A percentile compares a stretch with the other conserved stretches of the same genome.
phyloP scores from a whole-genome alignment of 2,329 filamentous ascomycete species.

The Bipolaris oryzae region DNA sequence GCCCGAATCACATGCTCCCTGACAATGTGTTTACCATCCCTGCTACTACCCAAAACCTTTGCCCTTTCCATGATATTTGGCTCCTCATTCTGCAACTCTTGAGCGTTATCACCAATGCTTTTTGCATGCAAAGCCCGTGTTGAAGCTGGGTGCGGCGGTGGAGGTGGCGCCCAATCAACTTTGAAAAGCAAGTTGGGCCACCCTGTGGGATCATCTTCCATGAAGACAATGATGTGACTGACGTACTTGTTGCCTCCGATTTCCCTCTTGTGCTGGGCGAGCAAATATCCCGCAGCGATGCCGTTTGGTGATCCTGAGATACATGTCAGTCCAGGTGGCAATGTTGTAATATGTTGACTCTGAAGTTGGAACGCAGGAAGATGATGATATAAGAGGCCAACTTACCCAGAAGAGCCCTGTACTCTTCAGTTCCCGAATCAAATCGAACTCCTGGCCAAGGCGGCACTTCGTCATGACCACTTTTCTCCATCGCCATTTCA shows the following conservation, averaged over 20 bases:
- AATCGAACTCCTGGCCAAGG: background rate
- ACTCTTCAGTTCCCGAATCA: background rate
- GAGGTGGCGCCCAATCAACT: background rate
- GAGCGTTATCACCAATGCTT: too few relatives aligned
- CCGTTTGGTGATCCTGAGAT: conserved; percentile 5
- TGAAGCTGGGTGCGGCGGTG: background rate
- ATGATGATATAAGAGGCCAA: background rate
- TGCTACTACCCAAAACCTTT: background rate
- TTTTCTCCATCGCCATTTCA: background rate
- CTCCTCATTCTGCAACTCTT: background rate
- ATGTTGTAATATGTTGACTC: background rate
- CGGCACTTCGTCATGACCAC: background rate
- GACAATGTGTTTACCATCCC: conserved; percentile 8
- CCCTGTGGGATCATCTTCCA: background rate
- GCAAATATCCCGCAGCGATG: conserved; percentile 2
- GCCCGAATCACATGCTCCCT: conserved; percentile 10
- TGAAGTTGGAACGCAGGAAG: background rate
- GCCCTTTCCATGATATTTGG: background rate
- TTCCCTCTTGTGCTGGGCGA: conserved; percentile 7
- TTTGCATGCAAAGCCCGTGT: too few relatives aligned
- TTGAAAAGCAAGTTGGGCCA: background rate
- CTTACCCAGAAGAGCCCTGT: conserved; percentile 8
- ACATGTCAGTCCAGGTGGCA: background rate
- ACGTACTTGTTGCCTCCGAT: conserved; percentile 1
- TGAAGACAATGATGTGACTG: background rate